Conservation (phyloP, 2,329 filamentous ascomycete genomes). For the Aspergillus phoenicis region DNA sequence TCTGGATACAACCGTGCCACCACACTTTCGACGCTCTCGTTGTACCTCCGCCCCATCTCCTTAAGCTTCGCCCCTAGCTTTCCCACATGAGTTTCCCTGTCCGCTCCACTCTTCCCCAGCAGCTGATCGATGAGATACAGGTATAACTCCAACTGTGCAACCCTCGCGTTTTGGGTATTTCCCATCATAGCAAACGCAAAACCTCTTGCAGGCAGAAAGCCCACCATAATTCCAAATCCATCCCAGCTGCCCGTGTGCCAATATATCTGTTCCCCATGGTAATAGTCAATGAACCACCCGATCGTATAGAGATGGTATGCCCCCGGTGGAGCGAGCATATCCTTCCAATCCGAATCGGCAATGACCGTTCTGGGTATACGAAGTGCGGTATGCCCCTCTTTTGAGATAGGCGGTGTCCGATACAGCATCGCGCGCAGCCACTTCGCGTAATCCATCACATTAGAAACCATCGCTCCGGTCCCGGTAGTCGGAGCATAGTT, state of each 20-base stretch:
- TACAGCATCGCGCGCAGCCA: slow-evolving; percentile 28
- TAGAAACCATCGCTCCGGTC: slow-evolving; percentile 29
- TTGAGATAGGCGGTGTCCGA: slow-evolving; percentile 18
- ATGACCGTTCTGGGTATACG: slow-evolving; percentile 18
- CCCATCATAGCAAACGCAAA: slow-evolving; percentile 31
- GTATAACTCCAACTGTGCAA: slow-evolving; percentile 18
- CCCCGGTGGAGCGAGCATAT: slow-evolving; percentile 16
- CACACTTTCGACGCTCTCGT: not conserved
- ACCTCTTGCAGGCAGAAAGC: slow-evolving; percentile 24
- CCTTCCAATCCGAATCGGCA: slow-evolving; percentile 3
- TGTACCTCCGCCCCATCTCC: not conserved
- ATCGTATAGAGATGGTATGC: slow-evolving; percentile 21
- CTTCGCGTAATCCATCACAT: slow-evolving; percentile 29
- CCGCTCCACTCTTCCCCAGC: slow-evolving; percentile 14
- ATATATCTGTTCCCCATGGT: slow-evolving; percentile 24
- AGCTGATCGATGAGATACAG: slow-evolving; percentile 20
- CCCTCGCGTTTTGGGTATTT: slow-evolving; percentile 18
- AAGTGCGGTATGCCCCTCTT: slow-evolving; percentile 20
- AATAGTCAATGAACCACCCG: slow-evolving; percentile 28
- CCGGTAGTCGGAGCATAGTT: slow-evolving; percentile 24
- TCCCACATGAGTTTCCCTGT: slow-evolving; percentile 9
- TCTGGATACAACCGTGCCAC: slow-evolving; percentile 19
- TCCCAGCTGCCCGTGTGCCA: slow-evolving; percentile 28
- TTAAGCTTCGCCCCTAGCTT: slow-evolving; percentile 4
- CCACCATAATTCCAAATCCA: slow-evolving; percentile 26